A percentile compares a stretch with the other conserved stretches of the same genome.
phyloP scores from a whole-genome alignment of 2,329 filamentous ascomycete genomes.

The Xylaria sp. region DNA sequence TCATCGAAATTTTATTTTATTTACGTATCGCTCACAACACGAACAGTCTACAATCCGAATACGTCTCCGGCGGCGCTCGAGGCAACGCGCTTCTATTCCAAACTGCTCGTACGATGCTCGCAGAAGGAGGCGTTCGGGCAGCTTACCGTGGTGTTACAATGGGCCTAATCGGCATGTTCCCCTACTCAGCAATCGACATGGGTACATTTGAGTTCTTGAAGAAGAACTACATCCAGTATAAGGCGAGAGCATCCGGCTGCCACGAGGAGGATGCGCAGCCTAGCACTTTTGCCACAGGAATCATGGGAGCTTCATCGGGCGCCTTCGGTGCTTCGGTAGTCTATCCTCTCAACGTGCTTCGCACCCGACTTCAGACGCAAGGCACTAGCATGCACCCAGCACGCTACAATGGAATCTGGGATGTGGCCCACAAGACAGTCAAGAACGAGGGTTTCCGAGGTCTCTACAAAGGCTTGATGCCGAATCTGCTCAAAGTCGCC shows the following conservation, averaged over 20 bases:
- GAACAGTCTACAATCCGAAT: constrained; percentile 90
- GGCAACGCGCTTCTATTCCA: constrained; percentile 83
- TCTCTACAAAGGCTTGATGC: constrained; percentile 92
- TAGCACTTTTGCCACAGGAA: constrained; percentile 81
- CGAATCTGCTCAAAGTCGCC: constrained; percentile 94
- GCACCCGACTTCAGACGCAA: constrained; percentile 91
- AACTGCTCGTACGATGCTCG: constrained; percentile 87
- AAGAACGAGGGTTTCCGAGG: constrained; percentile 82
- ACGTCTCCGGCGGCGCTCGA: constrained; percentile 80
- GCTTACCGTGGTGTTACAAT: constrained; percentile 94
- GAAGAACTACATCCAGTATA: constrained; percentile 69
- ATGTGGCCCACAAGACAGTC: constrained; percentile 84
- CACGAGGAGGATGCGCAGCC: constrained; percentile 84
- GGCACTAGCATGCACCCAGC: constrained; percentile 89
- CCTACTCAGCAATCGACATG: constrained; percentile 95
- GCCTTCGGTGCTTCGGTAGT: constrained; percentile 92
- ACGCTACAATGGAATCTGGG: constrained; percentile 88
- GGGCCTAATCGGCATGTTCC: constrained; percentile 95
- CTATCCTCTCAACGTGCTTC: constrained; percentile 91
- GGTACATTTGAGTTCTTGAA: constrained; percentile 95
- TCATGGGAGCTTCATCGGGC: constrained; percentile 89
- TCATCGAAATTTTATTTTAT: not conserved
- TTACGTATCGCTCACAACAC: constrained; percentile 37
- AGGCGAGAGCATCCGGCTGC: constrained; percentile 70
- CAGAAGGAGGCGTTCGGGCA: constrained; percentile 71